Conservation (phyloP, 2,329 filamentous ascomycete species). For the Ustulina deusta region DNA sequence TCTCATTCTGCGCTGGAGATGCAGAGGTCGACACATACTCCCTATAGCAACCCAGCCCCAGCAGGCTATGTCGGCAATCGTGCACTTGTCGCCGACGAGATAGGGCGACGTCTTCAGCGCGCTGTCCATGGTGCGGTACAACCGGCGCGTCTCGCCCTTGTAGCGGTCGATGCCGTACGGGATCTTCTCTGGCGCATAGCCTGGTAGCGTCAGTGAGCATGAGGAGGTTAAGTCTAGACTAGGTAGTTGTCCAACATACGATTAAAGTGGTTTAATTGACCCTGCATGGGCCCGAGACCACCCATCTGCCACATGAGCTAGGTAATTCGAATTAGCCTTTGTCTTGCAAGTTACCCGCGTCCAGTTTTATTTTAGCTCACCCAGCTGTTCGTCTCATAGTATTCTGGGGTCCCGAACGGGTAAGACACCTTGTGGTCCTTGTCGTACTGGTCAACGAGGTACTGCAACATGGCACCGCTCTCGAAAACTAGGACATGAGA, state of each 20-base stretch:
- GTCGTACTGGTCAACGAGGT: conserved; percentile 86
- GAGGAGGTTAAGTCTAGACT: not conserved
- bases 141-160: conserved; percentile 82
- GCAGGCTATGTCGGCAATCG: conserved; percentile 82
- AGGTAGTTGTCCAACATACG: conserved; percentile 57
- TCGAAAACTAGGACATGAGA: conserved; percentile 73
- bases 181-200: conserved; percentile 84
- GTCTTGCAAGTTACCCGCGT: not conserved
- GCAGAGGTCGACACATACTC: conserved; percentile 53
- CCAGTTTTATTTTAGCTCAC: conserved; percentile 50
- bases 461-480: conserved; percentile 85
- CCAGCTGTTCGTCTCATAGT: conserved; percentile 86
- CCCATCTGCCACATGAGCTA: conserved; percentile 80
- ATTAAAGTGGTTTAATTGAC: conserved; percentile 85
- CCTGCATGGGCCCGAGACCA: conserved; percentile 85
- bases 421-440: conserved; percentile 85
- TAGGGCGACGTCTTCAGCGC: conserved; percentile 71
- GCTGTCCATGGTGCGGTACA: conserved; percentile 82
- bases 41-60: conserved; percentile 79
- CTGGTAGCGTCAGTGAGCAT: conserved; percentile 48
- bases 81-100: conserved; percentile 75
- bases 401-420: conserved; percentile 76
- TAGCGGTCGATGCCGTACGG: conserved; percentile 87
- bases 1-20: not conserved
- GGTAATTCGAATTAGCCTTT: conserved; percentile 34